phyloP scores from a whole-genome alignment of 2,329 filamentous ascomycete species.

The Falciphora oryzae region DNA sequence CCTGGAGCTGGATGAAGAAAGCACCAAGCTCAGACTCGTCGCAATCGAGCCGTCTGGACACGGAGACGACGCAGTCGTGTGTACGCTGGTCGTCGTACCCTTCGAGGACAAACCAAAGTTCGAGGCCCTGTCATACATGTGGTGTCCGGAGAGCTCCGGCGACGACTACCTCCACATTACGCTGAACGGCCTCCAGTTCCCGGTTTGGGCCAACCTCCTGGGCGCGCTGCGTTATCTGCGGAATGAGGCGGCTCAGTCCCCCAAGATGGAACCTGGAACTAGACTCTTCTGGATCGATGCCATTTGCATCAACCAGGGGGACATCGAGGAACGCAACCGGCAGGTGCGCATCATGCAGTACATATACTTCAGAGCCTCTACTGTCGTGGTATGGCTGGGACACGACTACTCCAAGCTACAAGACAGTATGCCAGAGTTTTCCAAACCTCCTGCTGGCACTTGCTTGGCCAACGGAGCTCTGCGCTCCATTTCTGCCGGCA shows the following conservation, averaged over 20 bases:
- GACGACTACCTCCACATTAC: slow-evolving; percentile 14
- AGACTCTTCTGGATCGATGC: no score
- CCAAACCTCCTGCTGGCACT: no score
- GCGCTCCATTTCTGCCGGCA: no score
- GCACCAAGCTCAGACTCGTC: no score
- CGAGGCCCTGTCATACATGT: slow-evolving; percentile 22
- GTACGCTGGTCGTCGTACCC: slow-evolving; percentile 12
- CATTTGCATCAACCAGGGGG: slow-evolving; percentile 21
- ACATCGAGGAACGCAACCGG: slow-evolving; percentile 17
- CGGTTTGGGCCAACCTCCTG: slow-evolving; percentile 14
- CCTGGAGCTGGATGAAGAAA: no score
- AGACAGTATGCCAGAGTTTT: no score
- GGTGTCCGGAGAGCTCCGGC: slow-evolving; percentile 15
- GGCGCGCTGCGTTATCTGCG: slow-evolving; percentile 16
- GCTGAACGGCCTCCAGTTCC: slow-evolving; percentile 14
- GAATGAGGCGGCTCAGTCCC: no score
- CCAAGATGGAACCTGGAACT: slow-evolving; percentile 21
- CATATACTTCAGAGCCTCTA: slow-evolving; percentile 18
- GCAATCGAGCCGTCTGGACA: no score
- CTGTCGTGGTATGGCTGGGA: slow-evolving; percentile 19
- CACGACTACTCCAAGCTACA: no score
- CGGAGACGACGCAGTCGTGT: no score
- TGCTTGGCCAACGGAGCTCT: no score
- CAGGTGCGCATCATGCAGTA: slow-evolving; percentile 19
- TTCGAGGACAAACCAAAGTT: slow-evolving; percentile 18